These are phyloP conservation scores for Cladosporium sp. DNA, from an alignment of 2,329 filamentous ascomycete species.

Conservation along the genomic window DNA sequence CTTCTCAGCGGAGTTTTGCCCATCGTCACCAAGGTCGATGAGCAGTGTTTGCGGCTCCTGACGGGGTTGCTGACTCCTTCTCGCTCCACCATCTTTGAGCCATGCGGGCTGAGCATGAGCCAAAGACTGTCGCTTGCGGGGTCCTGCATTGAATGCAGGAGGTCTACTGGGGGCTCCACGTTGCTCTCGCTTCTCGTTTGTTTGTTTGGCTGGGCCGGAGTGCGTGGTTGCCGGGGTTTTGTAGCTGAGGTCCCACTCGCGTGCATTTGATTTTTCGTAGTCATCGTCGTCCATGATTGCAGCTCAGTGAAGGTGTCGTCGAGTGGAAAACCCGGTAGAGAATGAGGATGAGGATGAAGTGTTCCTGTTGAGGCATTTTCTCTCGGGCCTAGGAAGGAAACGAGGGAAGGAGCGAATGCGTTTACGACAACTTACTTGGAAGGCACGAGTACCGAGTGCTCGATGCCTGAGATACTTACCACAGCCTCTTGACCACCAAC, in stretches of 20 bases:
- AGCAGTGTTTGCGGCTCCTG: neutral
- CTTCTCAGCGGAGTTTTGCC: slow-evolving; percentile 17
- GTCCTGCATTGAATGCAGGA: neutral
- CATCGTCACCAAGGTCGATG: slow-evolving; percentile 10
- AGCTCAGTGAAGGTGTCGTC: too few relatives aligned
- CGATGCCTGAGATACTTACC: too few relatives aligned
- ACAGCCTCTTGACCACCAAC: too few relatives aligned
- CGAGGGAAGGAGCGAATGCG: too few relatives aligned
- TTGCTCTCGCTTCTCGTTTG: neutral
- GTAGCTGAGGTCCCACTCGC: slow-evolving; percentile 17
- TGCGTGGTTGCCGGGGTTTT: neutral
- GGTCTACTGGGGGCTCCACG: neutral
- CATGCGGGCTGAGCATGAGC: neutral
- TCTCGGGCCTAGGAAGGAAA: too few relatives aligned
- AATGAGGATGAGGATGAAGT: too few relatives aligned
- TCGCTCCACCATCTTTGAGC: neutral
- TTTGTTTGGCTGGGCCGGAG: neutral
- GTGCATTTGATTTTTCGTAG: slow-evolving; percentile 20
- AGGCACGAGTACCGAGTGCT: too few relatives aligned
- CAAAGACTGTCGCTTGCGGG: neutral
- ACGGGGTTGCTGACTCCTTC: neutral
- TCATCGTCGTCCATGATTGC: slow-evolving; percentile 10
- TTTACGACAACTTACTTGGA: too few relatives aligned
- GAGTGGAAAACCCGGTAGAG: too few relatives aligned
- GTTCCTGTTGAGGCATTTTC: too few relatives aligned